Evolutionary conservation across 208 protist species (phyloP).

Genomic region (Leishmania aethiopica): DNA sequence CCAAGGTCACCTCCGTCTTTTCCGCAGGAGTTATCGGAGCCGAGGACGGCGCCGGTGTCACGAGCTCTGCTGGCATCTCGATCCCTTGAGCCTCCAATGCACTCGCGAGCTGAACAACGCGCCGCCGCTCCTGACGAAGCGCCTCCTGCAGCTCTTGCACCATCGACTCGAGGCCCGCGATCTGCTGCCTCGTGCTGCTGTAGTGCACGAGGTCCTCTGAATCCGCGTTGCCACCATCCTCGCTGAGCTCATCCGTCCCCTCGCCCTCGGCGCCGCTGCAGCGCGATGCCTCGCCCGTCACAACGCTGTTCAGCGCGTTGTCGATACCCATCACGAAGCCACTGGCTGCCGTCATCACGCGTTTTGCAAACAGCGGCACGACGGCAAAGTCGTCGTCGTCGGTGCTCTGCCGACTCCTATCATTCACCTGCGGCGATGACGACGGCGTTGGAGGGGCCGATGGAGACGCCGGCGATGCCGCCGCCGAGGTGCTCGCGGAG

Average conservation of each 20-base stretch:
- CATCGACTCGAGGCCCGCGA: constrained; percentile 48
- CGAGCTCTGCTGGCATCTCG: constrained; percentile 21
- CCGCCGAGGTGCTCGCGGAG: not conserved
- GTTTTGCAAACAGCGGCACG: constrained; percentile 45
- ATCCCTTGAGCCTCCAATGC: constrained; percentile 36
- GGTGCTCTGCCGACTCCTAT: constrained; percentile 8
- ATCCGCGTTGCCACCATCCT: constrained; percentile 29
- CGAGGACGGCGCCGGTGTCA: not conserved
- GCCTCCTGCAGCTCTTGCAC: constrained; percentile 68
- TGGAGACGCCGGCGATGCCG: not conserved
- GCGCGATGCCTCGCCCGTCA: constrained; percentile 14
- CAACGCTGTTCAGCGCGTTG: constrained; percentile 40
- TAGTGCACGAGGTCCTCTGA: constrained; percentile 11
- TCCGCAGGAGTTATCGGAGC: constrained; percentile 1
- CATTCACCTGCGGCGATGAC: constrained; percentile 6
- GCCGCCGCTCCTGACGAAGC: constrained; percentile 40
- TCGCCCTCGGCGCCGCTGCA: constrained; percentile 11
- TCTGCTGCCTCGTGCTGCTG: constrained; percentile 20
- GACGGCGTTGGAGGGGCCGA: not conserved
- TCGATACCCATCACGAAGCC: constrained; percentile 49
- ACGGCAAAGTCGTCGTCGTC: constrained; percentile 25
- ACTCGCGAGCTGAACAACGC: constrained; percentile 33
- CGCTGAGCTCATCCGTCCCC: not conserved
- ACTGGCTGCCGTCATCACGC: constrained; percentile 43
- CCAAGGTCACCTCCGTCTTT: not conserved